These are phyloP conservation scores for Phialocephala subalpina DNA, from an alignment of 2,329 filamentous ascomycete genomes.

Conservation along the genomic window DNA sequence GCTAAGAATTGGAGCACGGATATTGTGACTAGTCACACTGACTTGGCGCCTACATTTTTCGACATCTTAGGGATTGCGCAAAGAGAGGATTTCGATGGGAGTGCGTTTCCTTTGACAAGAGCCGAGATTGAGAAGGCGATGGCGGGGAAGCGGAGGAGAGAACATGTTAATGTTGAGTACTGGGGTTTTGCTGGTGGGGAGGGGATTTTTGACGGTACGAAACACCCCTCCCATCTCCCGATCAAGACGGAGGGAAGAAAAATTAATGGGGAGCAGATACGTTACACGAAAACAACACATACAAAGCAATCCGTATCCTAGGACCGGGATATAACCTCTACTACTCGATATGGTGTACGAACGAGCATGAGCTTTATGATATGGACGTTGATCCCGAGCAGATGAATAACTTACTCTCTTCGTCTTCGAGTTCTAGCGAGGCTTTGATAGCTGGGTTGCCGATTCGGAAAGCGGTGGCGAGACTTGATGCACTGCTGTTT, in stretches of 20 bases:
- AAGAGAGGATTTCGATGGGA: constrained; percentile 54
- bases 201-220: constrained; percentile 24
- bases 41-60: constrained; percentile 58
- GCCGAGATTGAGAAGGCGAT: constrained; percentile 23
- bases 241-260: neutral
- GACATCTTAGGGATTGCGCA: constrained; percentile 43
- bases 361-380: constrained; percentile 71
- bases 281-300: constrained; percentile 52
- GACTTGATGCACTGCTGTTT: constrained; percentile 64
- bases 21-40: constrained; percentile 60
- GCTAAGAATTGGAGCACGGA: constrained; percentile 46
- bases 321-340: constrained; percentile 62
- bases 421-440: too few species aligned
- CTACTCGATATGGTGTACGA: constrained; percentile 73
- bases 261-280: neutral
- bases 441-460: constrained; percentile 37
- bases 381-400: constrained; percentile 50
- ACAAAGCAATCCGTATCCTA: constrained; percentile 54
- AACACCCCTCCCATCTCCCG: neutral
- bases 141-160: constrained; percentile 40
- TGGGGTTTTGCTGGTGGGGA: constrained; percentile 47
- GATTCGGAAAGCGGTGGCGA: constrained; percentile 51
- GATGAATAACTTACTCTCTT: too few species aligned
- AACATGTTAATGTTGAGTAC: constrained; percentile 56
- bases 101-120: constrained; percentile 48